A percentile compares a stretch with the other conserved stretches of the same genome.
Evolutionary conservation across 2,329 filamentous ascomycete species (phyloP).

Genomic region (Hypocreales sp.): DNA sequence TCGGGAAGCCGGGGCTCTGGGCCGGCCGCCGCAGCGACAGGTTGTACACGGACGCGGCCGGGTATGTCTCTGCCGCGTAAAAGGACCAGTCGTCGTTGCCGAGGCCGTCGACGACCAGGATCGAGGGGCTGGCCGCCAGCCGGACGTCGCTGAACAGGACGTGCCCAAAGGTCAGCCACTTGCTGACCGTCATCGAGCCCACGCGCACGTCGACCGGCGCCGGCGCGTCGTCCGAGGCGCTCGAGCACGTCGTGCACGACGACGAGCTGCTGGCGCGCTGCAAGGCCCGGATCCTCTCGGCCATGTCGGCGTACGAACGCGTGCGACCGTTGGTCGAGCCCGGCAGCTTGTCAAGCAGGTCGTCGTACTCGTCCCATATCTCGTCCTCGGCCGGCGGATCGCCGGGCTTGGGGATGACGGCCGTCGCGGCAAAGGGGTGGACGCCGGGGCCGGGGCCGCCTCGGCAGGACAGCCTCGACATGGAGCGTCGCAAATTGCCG

Average conservation of each 20-base stretch:
- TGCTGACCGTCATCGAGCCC: slow-evolving; percentile 71
- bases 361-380: slow-evolving; percentile 88
- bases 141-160: slow-evolving; percentile 70
- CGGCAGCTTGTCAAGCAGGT: slow-evolving; percentile 69
- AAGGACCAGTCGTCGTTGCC: slow-evolving; percentile 85
- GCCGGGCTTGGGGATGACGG: slow-evolving; percentile 45
- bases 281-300: slow-evolving; percentile 33
- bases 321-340: no score
- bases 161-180: slow-evolving; percentile 75
- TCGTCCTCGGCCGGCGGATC: slow-evolving; percentile 65
- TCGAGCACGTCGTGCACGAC: slow-evolving; percentile 19
- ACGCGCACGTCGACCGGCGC: slow-evolving; percentile 63
- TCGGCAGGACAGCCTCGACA: no score
- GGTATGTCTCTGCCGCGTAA: slow-evolving; percentile 69
- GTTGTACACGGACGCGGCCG: slow-evolving; percentile 61
- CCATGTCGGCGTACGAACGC: slow-evolving; percentile 42
- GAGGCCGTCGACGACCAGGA: slow-evolving; percentile 68
- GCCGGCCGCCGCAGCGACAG: slow-evolving; percentile 39
- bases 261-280: slow-evolving; percentile 18
- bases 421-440: no score
- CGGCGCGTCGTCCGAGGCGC: slow-evolving; percentile 38
- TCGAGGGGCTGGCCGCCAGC: slow-evolving; percentile 48
- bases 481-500: no score
- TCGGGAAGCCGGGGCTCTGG: slow-evolving; percentile 32
- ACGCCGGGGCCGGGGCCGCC: no score